Conservation (phyloP, 176 grass and related monocot species). For the Bonia amplexicaulis region DNA sequence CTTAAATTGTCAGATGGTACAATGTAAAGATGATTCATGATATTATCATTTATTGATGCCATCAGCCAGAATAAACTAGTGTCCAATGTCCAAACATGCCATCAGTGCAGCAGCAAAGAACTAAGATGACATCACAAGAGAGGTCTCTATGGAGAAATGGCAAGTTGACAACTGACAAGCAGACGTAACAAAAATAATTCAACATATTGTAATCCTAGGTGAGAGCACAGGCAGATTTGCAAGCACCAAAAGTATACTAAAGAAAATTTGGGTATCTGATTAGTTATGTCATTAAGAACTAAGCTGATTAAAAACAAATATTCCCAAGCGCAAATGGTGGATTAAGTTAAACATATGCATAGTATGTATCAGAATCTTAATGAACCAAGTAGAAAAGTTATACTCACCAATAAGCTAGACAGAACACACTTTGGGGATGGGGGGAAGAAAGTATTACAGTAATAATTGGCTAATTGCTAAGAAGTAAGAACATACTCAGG, state of each 20-base stretch:
- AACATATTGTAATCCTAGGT: neutral
- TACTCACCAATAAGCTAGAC: neutral
- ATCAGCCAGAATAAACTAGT: neutral
- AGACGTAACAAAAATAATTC: neutral
- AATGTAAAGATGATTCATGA: neutral
- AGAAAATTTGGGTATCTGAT: neutral
- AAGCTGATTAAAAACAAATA: constrained; percentile 1
- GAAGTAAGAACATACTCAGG: neutral
- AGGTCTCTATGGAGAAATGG: neutral
- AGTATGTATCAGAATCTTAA: neutral
- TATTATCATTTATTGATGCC: neutral
- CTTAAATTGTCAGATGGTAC: neutral
- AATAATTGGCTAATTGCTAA: neutral
- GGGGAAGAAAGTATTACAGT: neutral
- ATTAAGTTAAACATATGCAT: neutral
- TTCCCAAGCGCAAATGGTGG: neutral
- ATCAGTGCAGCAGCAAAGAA: neutral
- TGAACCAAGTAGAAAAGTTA: neutral
- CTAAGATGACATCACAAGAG: neutral
- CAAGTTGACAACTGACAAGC: constrained; percentile 10
- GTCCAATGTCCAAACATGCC: neutral
- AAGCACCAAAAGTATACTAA: neutral
- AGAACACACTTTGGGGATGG: neutral
- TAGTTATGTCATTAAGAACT: neutral
- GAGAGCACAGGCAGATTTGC: neutral